phyloP scores from a whole-genome alignment of 371 early-diverging fungal species.

The Nosema muscidifuracis region DNA sequence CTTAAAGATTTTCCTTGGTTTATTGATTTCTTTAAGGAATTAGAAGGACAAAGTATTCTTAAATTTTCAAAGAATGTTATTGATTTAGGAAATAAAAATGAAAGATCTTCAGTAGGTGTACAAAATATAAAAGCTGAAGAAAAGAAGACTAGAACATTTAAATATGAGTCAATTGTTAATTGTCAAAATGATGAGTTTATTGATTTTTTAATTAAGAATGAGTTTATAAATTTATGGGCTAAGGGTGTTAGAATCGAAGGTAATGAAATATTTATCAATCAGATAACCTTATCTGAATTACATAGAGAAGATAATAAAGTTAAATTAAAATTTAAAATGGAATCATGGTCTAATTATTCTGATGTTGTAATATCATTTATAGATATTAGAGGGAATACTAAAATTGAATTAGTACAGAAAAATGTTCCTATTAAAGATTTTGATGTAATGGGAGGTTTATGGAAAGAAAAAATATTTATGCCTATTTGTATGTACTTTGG shows the following conservation, averaged over 20 bases:
- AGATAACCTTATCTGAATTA: constrained; percentile 15
- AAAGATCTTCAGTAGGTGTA: background rate
- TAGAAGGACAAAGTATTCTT: constrained; percentile 41
- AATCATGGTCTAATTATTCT: constrained; percentile 34
- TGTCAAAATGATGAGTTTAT: constrained; percentile 13
- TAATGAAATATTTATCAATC: background rate
- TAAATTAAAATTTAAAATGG: constrained; percentile 31
- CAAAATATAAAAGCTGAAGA: constrained; percentile 16
- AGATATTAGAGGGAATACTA: constrained; percentile 12
- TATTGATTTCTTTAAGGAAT: constrained; percentile 40
- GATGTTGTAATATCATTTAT: constrained; percentile 21
- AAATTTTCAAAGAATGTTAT: constrained; percentile 39
- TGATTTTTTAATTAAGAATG: constrained; percentile 15
- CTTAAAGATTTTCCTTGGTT: constrained; percentile 40
- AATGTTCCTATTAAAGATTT: constrained; percentile 28
- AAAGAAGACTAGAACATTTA: background rate
- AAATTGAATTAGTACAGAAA: constrained; percentile 22
- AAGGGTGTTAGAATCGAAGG: background rate
- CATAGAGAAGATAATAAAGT: background rate
- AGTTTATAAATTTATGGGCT: constrained; percentile 28
- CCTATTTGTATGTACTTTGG: constrained; percentile 37
- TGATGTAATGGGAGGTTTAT: constrained; percentile 15
- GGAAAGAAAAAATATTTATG: constrained; percentile 39
- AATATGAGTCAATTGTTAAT: constrained; percentile 11
- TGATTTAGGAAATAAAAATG: constrained; percentile 5